Conservation (phyloP, 805 yeast genomes). For the Yarrowia sp. region DNA sequence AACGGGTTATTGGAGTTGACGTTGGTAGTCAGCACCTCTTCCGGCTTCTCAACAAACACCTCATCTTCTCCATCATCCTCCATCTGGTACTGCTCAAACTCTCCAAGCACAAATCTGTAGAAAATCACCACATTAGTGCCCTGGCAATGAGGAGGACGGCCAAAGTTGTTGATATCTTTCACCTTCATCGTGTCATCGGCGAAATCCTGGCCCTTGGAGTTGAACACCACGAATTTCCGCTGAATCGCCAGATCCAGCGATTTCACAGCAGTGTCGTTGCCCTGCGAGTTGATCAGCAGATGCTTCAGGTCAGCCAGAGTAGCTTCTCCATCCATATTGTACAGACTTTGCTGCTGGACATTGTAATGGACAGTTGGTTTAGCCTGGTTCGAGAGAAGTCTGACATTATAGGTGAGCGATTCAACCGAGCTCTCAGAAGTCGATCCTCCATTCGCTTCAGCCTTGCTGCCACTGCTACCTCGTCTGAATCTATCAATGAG, state of each 20-base stretch:
- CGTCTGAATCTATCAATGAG: constrained; percentile 16
- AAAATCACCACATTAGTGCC: constrained; percentile 26
- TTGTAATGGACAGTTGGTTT: constrained; percentile 4
- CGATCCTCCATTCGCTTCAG: not conserved
- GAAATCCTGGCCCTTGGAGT: constrained; percentile 32
- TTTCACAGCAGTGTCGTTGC: constrained; percentile 19
- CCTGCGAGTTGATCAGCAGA: constrained; percentile 6
- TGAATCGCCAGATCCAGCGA: constrained; percentile 25
- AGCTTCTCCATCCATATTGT: constrained; percentile 23
- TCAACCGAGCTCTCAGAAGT: not conserved
- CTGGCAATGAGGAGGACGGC: constrained; percentile 23
- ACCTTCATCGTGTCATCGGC: constrained; percentile 22
- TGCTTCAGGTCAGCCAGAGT: constrained; percentile 10
- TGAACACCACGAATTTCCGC: constrained; percentile 31
- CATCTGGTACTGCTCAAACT: constrained; percentile 9
- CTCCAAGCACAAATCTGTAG: constrained; percentile 9
- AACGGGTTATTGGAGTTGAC: constrained; percentile 15
- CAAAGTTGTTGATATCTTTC: constrained; percentile 24
- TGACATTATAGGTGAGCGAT: constrained; percentile 1
- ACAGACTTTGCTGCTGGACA: constrained; percentile 29
- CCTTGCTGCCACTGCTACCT: not conserved
- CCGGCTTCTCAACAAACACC: not conserved
- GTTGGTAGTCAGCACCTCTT: not conserved
- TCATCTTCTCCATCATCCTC: not conserved
- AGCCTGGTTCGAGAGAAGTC: constrained; percentile 20